phyloP scores from a whole-genome alignment of 2,329 filamentous ascomycete species.

The Claviceps sp. region DNA sequence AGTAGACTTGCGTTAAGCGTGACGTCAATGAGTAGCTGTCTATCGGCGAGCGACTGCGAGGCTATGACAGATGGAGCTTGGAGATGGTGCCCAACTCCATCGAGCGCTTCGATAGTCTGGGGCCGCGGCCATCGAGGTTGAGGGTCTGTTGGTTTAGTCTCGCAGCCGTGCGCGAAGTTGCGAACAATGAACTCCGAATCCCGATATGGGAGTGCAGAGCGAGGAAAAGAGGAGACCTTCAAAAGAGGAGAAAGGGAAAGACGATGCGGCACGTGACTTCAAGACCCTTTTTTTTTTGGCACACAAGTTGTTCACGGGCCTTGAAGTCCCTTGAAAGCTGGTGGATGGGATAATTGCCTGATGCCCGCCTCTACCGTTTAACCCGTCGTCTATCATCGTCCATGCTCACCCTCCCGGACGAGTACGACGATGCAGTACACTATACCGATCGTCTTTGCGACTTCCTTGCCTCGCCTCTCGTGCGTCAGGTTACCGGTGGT shows the following conservation, averaged over 20 bases:
- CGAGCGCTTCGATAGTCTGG: background rate
- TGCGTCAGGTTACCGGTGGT: slow-evolving; percentile 20
- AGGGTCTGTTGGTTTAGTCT: background rate
- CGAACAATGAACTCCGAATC: no score
- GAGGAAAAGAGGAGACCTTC: background rate
- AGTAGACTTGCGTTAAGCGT: background rate
- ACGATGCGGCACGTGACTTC: no score
- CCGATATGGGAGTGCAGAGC: background rate
- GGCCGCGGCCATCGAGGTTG: background rate
- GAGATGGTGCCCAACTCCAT: background rate
- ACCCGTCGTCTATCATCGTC: background rate
- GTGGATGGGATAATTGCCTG: background rate
- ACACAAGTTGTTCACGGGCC: no score
- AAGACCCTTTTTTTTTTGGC: no score
- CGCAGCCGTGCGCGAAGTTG: background rate
- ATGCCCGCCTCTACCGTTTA: background rate
- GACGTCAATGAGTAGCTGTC: background rate
- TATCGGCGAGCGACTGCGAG: background rate
- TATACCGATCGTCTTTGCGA: slow-evolving; percentile 12
- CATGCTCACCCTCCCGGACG: slow-evolving; percentile 9
- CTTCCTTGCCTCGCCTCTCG: slow-evolving; percentile 15
- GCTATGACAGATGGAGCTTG: background rate
- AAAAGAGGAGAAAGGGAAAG: background rate
- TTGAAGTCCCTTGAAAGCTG: no score
- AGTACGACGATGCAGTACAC: slow-evolving; percentile 7